Evolutionary conservation across 176 grass and related monocot species (phyloP), one percentile per base, ranked within the genome.

Genomic region (Lolium perenne): DNA sequence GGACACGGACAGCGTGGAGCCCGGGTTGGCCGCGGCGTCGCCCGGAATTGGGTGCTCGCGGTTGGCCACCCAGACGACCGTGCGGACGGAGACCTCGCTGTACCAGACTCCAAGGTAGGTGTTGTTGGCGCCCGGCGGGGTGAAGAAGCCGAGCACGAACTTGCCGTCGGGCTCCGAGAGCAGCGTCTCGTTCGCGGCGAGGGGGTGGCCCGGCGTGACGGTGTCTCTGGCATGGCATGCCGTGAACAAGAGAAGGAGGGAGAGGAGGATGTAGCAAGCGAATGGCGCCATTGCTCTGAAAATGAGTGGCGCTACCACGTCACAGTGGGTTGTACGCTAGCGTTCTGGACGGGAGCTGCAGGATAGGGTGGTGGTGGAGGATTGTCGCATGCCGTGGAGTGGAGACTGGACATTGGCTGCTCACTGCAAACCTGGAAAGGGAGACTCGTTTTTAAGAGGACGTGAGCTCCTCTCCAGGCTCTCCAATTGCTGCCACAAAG

Each of bases 141-240:
- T 82, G 88, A 93, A 93, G 88, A 93, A 88, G 65, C 91, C 91
- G 38, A 93, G 67, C 40, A 74, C 88, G 91, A 93, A 93, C 73
- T 78, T 85, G 72, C 57, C 55, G 23, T 62, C 65, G 63, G 85
- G 85, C 40, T 26, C 65, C 1, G 91, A 93, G 26, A 93, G 67
- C 70, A 93, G 26, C 26, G 85, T 93, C 74, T 88, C 82, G 78
- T 85, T 82, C 10, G 74, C 73, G 21, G 15, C n/a, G 38, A 93
- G 91, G 61, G 91, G 88, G 18, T 8, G 35, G 85, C 50, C 74
- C 32, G 76, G 79, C 58, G 74, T 75, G 69, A 92, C 40, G 80
- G 71, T 65, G 84, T 92, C 91, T 60, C 85, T 74, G 6, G 60
- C 87, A 29, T 68, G 41, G 80, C 80, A 26, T n/a, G 67, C 20